phyloP scores from a whole-genome alignment of 495 filamentous ascomycete genomes.

The Penicillium coprophilum region DNA sequence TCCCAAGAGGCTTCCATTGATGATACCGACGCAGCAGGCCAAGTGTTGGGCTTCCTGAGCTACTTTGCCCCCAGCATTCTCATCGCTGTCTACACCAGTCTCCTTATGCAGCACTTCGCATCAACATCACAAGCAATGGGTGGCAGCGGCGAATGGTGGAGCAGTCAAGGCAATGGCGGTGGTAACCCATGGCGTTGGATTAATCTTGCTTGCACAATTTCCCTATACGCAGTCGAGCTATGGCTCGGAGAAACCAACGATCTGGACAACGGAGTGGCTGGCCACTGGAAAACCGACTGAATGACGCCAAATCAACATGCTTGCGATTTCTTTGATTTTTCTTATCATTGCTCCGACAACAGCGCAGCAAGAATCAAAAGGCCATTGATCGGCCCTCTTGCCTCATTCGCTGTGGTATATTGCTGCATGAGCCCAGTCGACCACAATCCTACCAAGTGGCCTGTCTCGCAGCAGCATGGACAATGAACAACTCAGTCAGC shows the following conservation, averaged over 20 bases:
- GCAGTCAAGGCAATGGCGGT: slow-evolving; percentile 70
- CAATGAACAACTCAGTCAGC: neutral
- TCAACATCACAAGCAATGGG: slow-evolving; percentile 61
- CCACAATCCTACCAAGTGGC: neutral
- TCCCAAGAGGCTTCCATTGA: slow-evolving; percentile 81
- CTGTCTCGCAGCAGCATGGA: neutral
- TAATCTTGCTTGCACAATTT: slow-evolving; percentile 85
- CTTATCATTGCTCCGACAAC: neutral
- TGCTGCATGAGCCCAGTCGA: neutral
- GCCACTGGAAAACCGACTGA: slow-evolving; percentile 94
- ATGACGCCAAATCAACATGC: neutral
- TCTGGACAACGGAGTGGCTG: slow-evolving; percentile 63
- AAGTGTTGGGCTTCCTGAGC: slow-evolving; percentile 74
- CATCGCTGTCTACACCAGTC: slow-evolving; percentile 93
- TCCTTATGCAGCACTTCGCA: slow-evolving; percentile 93
- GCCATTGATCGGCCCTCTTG: neutral
- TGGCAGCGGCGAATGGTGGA: slow-evolving; percentile 80
- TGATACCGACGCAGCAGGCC: slow-evolving; percentile 78
- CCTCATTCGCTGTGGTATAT: neutral
- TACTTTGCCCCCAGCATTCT: slow-evolving; percentile 93
- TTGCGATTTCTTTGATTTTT: neutral
- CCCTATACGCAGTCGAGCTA: slow-evolving; percentile 83
- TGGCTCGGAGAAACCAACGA: slow-evolving; percentile 75
- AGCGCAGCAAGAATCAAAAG: neutral
- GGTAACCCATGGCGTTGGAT: slow-evolving; percentile 91